phyloP scores from a whole-genome alignment of 495 filamentous ascomycete genomes.

The Paragyromitra xinjiangensis region DNA sequence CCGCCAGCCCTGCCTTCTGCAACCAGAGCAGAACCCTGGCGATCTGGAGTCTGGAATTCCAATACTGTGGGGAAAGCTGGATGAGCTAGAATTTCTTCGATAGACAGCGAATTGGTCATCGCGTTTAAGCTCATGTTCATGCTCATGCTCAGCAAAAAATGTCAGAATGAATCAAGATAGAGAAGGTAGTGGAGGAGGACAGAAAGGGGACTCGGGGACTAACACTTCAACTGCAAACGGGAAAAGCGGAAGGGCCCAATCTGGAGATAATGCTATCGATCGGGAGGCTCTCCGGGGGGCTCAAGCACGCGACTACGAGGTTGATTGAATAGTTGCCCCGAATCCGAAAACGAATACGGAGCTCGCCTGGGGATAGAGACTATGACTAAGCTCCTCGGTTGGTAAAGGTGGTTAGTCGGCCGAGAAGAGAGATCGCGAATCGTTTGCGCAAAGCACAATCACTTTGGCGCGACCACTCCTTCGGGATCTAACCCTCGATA shows the following conservation, averaged over 20 bases:
- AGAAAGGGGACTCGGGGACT: slow-evolving; percentile 11
- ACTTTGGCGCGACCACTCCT: slow-evolving; percentile 8
- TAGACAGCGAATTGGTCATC: slow-evolving; percentile 47
- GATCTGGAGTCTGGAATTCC: slow-evolving; percentile 44
- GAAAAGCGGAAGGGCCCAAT: slow-evolving; percentile 33
- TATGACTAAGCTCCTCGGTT: slow-evolving; percentile 46
- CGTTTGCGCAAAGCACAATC: slow-evolving; percentile 5
- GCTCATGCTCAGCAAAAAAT: slow-evolving; percentile 7
- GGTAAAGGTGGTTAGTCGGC: slow-evolving; percentile 30
- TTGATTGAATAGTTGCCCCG: slow-evolving; percentile 23
- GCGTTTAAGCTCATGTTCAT: background rate
- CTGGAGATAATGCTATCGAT: slow-evolving; percentile 17
- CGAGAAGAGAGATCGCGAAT: slow-evolving; percentile 31
- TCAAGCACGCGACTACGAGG: slow-evolving; percentile 37
- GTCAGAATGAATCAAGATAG: slow-evolving; percentile 11
- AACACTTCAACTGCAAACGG: slow-evolving; percentile 11
- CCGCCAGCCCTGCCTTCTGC: slow-evolving; percentile 55
- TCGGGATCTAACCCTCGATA: slow-evolving; percentile 10
- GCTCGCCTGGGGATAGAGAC: background rate
- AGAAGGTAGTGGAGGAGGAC: slow-evolving; percentile 15
- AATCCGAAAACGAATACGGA: slow-evolving; percentile 53
- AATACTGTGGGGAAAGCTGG: slow-evolving; percentile 53
- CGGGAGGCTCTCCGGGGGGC: slow-evolving; percentile 31
- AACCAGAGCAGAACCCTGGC: slow-evolving; percentile 50
- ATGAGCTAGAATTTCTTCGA: slow-evolving; percentile 55